Conservation (phyloP, 371 early-diverging fungal genomes). For the Basidiobolus heterosporus region DNA sequence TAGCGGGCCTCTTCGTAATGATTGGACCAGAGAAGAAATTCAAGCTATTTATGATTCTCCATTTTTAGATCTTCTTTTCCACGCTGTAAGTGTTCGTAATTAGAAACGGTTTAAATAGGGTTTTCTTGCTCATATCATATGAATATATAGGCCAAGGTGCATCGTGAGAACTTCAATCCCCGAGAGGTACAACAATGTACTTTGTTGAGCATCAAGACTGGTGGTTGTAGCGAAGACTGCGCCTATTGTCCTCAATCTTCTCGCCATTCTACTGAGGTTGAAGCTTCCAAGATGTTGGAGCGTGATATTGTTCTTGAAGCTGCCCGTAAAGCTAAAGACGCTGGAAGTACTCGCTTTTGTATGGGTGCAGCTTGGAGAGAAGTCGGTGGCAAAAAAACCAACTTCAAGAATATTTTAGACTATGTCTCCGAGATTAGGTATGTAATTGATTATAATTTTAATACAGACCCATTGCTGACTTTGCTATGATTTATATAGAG, state of each 20-base stretch:
- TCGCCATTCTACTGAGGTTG: constrained; percentile 48
- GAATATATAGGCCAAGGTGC: constrained; percentile 44
- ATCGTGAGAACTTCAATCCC: constrained; percentile 54
- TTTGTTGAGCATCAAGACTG: constrained; percentile 70
- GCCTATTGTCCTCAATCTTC: constrained; percentile 77
- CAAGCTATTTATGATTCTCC: constrained; percentile 65
- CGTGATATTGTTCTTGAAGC: constrained; percentile 54
- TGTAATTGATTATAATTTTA: constrained; percentile 3
- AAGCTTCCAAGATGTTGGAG: constrained; percentile 56
- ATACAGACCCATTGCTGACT: neutral
- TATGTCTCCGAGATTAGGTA: constrained; percentile 70
- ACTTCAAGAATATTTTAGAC: constrained; percentile 60
- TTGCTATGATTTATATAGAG: constrained; percentile 15
- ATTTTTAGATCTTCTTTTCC: constrained; percentile 58
- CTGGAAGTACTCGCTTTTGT: constrained; percentile 61
- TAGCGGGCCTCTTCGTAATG: constrained; percentile 34
- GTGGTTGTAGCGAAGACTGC: constrained; percentile 77
- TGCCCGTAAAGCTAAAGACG: constrained; percentile 64
- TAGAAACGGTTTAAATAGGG: neutral
- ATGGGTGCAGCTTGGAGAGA: constrained; percentile 84
- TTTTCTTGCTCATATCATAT: neutral
- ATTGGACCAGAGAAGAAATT: constrained; percentile 64
- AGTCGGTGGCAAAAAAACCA: constrained; percentile 62
- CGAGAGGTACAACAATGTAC: constrained; percentile 70
- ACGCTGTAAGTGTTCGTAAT: constrained; percentile 44